A percentile compares a stretch with the other conserved stretches of the same genome.
phyloP scores from a whole-genome alignment of 192 early-diverging fungal species.

The Gaertneriomyces semiglobifer region DNA sequence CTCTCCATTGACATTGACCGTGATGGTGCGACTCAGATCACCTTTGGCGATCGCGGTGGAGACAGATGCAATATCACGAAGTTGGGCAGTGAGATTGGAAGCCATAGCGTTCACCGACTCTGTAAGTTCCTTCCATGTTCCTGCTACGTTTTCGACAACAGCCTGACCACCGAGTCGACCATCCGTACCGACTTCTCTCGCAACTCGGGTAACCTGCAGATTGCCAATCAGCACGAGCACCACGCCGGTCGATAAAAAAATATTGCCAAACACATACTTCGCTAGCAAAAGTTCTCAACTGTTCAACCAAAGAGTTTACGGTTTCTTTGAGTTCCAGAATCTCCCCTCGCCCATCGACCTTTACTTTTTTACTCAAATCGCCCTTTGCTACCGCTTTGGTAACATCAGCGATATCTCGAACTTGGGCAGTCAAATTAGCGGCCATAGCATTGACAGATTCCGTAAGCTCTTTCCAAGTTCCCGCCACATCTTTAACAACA shows the following conservation, averaged over 20 bases:
- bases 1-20: constrained; percentile 64
- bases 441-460: constrained; percentile 77
- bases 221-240: background rate
- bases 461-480: constrained; percentile 67
- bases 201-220: constrained; percentile 49
- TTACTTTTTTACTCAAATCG: constrained; percentile 60
- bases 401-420: constrained; percentile 61
- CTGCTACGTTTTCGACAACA: constrained; percentile 41
- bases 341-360: constrained; percentile 56
- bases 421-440: constrained; percentile 51
- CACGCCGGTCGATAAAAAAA: too few relatives aligned
- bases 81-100: constrained; percentile 56
- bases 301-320: constrained; percentile 63
- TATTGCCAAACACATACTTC: constrained; percentile 33
- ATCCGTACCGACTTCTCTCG: constrained; percentile 46
- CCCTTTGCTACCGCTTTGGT: constrained; percentile 63
- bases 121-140: constrained; percentile 54
- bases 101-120: constrained; percentile 70
- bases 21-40: constrained; percentile 58
- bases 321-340: constrained; percentile 64
- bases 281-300: constrained; percentile 57
- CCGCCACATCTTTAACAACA: constrained; percentile 42
- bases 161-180: constrained; percentile 49
- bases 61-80: constrained; percentile 61
- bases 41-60: constrained; percentile 57